A percentile compares a stretch with the other conserved stretches of the same genome.
Evolutionary conservation across 2,329 filamentous ascomycete genomes (phyloP).

Genomic region (Exophiala oligosperma): DNA sequence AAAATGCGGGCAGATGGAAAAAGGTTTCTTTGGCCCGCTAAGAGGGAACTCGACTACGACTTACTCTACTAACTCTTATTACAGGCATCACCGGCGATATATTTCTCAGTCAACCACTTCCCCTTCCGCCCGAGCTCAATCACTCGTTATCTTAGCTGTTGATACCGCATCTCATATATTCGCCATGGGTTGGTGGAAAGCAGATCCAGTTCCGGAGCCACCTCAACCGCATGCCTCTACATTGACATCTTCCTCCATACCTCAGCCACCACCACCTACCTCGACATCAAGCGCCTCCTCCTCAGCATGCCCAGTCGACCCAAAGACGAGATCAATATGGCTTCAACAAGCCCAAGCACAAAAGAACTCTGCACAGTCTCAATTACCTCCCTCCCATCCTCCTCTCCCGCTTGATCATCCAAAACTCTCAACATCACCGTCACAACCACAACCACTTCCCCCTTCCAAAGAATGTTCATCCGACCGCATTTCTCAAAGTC

Average conservation of each 20-base stretch:
- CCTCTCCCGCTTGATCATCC: slow-evolving; percentile 16
- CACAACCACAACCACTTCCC: background rate
- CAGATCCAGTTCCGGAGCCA: slow-evolving; percentile 24
- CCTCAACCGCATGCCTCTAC: slow-evolving; percentile 31
- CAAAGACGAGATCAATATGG: slow-evolving; percentile 86
- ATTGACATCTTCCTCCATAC: slow-evolving; percentile 28
- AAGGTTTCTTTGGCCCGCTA: background rate
- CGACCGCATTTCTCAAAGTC: slow-evolving; percentile 34
- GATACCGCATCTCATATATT: no score
- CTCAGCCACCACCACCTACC: slow-evolving; percentile 29
- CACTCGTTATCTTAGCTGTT: background rate
- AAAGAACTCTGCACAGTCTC: slow-evolving; percentile 53
- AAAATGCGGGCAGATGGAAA: slow-evolving; percentile 8
- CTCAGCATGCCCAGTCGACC: slow-evolving; percentile 79
- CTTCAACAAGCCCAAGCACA: slow-evolving; percentile 56
- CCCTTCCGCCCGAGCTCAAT: background rate
- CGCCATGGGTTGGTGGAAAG: slow-evolving; percentile 32
- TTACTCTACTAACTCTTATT: no score
- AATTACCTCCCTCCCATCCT: slow-evolving; percentile 33
- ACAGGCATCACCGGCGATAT: background rate
- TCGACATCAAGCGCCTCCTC: slow-evolving; percentile 36
- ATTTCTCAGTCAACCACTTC: background rate
- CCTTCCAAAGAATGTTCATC: slow-evolving; percentile 8
- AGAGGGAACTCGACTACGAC: no score
- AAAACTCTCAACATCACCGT: background rate